phyloP scores from a whole-genome alignment of 108 stramenopile genomes.

The Cyclostephanos tholiformis region DNA sequence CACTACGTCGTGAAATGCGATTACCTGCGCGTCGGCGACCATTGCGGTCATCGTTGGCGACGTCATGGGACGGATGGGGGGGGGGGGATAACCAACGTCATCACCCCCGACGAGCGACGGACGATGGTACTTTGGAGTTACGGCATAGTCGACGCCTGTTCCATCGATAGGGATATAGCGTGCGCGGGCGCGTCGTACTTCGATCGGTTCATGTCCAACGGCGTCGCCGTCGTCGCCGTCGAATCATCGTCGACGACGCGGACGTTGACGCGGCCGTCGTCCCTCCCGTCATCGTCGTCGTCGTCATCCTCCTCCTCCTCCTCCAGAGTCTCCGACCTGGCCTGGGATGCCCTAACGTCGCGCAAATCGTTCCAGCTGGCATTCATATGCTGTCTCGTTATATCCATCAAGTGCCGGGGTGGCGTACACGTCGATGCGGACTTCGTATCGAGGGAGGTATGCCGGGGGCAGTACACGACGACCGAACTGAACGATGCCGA shows the following conservation, averaged over 20 bases:
- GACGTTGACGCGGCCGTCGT: no score
- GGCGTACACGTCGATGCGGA: constrained; percentile 29
- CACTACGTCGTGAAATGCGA: background rate
- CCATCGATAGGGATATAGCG: constrained; percentile 9
- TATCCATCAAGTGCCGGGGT: constrained; percentile 22
- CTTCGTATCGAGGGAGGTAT: constrained; percentile 11
- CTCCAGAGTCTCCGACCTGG: background rate
- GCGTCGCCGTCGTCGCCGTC: constrained; percentile 2
- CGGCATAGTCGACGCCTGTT: constrained; percentile 25
- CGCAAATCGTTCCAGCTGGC: constrained; percentile 25
- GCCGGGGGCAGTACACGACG: constrained; percentile 3
- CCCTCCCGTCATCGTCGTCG: no score
- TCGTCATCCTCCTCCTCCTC: background rate
- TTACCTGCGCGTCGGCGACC: no score
- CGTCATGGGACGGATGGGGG: no score
- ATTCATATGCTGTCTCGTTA: constrained; percentile 12
- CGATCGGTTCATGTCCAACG: constrained; percentile 33
- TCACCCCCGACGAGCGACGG: background rate
- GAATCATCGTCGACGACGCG: no score
- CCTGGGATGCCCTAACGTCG: background rate
- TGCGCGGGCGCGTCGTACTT: constrained; percentile 26
- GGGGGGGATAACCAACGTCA: background rate
- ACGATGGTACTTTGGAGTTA: constrained; percentile 19
- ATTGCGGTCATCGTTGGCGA: background rate
- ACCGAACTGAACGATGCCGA: constrained; percentile 21